Base-by-base conservation (phyloP, 1,139 yeast genomes). In the Saccharomycopsis hybrid region DNA sequence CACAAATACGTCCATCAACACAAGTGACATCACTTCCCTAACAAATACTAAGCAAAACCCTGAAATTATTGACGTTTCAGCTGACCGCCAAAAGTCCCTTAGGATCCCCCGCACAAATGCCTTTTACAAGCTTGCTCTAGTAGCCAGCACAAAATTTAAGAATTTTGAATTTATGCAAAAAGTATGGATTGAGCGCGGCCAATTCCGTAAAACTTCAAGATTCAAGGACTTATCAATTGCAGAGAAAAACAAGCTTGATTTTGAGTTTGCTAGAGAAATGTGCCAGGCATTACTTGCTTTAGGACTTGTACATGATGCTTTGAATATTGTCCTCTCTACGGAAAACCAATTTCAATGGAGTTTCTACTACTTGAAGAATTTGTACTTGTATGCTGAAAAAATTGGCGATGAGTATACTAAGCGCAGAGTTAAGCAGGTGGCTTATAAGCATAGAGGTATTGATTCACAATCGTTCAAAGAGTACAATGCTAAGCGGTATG, bases 111-210 rank as follows among this genome's bases (percentile, higher is more conserved):
- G 90, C 47, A 71, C 72, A 46, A 75, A 80, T 39, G 62, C 74
- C 37, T 64, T 82, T 4, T 88, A 86, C 60, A 74, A 74, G 37
- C 70, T 83, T 24, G 81, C 86, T 3, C 68, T 89, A 57, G 74
- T 77, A 46, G 88, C 89, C 0, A 85, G 89, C 2, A 76, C 77
- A 3, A 70, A 70, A 46, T 75, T 77, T 59, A 68, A 70, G 29
- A 72, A 81, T 54, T 66, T 74, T 46, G 70, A 69, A 0, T 76
- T 83, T 60, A 89, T 90, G 2, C 79, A 80, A 52, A 64, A 67
- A 37, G 71, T 85, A 1, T 87, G 96, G 95, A 65, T 67, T 2
- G 95, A 85, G 60, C 74, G 96, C 60, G 97, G 96, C 2, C 57
- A 64, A 40, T 87, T 73, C 66, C 72, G 97, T 46, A 80, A 79